Evolutionary conservation across 805 yeast species (phyloP).

Genomic region (Saturnispora serradocipensis): DNA sequence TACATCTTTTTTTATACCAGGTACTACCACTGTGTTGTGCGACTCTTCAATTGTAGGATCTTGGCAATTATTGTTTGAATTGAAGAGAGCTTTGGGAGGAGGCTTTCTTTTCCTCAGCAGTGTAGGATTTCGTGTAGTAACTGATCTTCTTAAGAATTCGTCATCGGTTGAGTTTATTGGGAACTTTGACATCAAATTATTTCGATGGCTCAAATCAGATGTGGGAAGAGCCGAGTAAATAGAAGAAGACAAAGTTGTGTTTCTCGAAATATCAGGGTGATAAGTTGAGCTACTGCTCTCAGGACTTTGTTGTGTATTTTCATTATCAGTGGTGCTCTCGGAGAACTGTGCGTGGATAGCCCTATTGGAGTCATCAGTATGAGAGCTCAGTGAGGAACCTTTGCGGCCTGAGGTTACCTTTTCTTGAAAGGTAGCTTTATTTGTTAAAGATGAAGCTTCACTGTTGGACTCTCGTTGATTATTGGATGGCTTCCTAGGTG

Average conservation of each 20-base stretch:
- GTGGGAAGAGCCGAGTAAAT: neutral
- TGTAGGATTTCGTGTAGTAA: conserved; percentile 8
- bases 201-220: neutral
- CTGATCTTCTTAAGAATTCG: neutral
- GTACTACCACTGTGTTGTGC: neutral
- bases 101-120: conserved; percentile 10
- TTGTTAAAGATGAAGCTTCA: neutral
- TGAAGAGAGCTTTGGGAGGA: conserved; percentile 4
- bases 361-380: neutral
- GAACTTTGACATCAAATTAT: neutral
- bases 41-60: neutral
- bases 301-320: neutral
- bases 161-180: neutral
- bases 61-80: neutral
- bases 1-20: neutral
- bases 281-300: conserved; percentile 8
- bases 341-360: neutral
- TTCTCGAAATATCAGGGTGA: conserved; percentile 6
- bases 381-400: neutral
- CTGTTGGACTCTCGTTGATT: neutral
- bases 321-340: too few relatives aligned
- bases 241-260: conserved; percentile 3
- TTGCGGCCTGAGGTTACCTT: neutral
- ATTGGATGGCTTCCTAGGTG: neutral
- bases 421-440: neutral